Evolutionary conservation across 164 flowering plant genomes (phyloP).

Genomic region (Paratinospora sagittata): DNA sequence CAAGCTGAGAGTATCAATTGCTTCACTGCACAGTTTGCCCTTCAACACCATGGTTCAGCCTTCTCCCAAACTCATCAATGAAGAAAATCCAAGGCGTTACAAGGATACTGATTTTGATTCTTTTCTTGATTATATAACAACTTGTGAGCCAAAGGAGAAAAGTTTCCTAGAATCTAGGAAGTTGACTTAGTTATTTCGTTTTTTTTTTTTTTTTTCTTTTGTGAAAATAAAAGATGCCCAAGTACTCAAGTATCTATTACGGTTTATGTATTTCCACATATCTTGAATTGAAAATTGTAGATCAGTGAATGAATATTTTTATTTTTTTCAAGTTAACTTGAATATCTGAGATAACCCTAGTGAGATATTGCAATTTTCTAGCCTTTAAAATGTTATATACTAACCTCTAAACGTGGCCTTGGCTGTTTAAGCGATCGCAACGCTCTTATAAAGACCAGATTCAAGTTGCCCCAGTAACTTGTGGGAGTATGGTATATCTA

Average conservation of each 20-base stretch:
- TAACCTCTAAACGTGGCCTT: no score
- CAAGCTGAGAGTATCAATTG: constrained; percentile 54
- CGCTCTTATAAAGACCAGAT: no score
- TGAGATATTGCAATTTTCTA: no score
- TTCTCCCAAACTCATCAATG: constrained; percentile 40
- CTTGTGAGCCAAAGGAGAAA: constrained; percentile 56
- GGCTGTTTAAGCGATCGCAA: no score
- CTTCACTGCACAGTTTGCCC: constrained; percentile 68
- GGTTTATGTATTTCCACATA: not conserved
- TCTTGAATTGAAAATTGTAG: not conserved
- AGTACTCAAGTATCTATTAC: not conserved
- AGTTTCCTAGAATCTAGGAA: constrained; percentile 66
- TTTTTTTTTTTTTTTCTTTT: no score
- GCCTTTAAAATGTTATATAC: no score
- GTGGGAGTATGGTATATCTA: no score
- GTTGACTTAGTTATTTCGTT: constrained; percentile 33
- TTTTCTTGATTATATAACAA: constrained; percentile 52
- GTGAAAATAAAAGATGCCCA: constrained; percentile 8
- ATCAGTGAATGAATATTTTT: not conserved
- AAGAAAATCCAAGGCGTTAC: constrained; percentile 57
- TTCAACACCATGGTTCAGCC: constrained; percentile 40
- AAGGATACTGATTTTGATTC: constrained; percentile 58
- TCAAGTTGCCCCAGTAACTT: no score
- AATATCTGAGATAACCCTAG: no score
- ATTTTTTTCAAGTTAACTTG: no score